These are phyloP conservation scores for Guadua angustifolia DNA, from an alignment of 176 grass and related monocot species.

Conservation along the genomic window DNA sequence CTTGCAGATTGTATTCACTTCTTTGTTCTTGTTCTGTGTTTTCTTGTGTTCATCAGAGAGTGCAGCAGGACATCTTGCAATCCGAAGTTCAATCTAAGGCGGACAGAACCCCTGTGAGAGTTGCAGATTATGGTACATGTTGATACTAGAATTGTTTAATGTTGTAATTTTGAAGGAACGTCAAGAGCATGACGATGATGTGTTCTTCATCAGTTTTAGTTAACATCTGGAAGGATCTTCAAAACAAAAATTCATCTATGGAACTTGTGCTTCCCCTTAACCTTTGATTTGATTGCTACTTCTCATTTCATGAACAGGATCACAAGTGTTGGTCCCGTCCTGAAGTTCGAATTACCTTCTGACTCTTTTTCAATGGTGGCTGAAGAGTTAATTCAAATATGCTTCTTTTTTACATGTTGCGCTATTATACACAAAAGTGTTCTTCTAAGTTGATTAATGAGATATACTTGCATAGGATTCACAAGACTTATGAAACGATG, in stretches of 20 bases:
- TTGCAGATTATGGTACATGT: conserved; percentile 91
- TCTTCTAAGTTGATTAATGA: neutral
- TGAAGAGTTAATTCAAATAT: conserved; percentile 63
- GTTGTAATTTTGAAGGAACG: neutral
- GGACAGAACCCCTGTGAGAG: conserved; percentile 84
- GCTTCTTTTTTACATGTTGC: neutral
- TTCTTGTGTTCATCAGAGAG: conserved; percentile 49
- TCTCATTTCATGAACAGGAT: conserved; percentile 49
- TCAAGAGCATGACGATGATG: neutral
- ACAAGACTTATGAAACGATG: conserved; percentile 74
- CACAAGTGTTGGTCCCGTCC: conserved; percentile 74
- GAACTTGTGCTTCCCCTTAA: neutral
- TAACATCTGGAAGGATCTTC: neutral
- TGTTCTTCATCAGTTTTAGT: neutral
- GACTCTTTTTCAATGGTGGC: conserved; percentile 81
- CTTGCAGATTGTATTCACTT: conserved; percentile 10
- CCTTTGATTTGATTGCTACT: conserved; percentile 3
- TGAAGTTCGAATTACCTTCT: conserved; percentile 66
- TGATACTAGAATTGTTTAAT: neutral
- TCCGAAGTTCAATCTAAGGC: conserved; percentile 87
- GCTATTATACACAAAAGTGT: neutral
- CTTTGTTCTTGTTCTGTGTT: conserved; percentile 18
- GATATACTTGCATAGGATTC: conserved; percentile 59
- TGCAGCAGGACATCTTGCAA: conserved; percentile 74
- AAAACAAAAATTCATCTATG: neutral